These are phyloP conservation scores for Eucommia ulmoides DNA, from an alignment of 257 asterid species.

Conservation along the genomic window DNA sequence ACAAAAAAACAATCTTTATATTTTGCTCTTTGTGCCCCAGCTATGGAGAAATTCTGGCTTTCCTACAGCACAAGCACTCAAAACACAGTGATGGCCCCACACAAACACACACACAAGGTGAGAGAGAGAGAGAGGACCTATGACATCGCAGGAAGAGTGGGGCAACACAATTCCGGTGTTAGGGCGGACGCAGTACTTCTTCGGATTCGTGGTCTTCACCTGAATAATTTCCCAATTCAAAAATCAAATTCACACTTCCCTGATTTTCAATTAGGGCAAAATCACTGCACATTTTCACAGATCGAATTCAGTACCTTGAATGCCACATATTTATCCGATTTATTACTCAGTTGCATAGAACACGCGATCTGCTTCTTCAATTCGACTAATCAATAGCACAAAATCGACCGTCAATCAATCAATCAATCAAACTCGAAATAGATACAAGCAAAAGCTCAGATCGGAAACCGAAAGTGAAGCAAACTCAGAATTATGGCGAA, in stretches of 20 bases:
- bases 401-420: not conserved
- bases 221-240: conserved; percentile 15
- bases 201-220: conserved; percentile 99
- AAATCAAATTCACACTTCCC: conserved; percentile 5
- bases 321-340: conserved; percentile 53
- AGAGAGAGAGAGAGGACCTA: conserved; percentile 35
- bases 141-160: conserved; percentile 61
- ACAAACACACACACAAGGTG: not conserved
- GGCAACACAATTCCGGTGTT: conserved; percentile 92
- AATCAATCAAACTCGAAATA: conserved; percentile 1
- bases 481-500: not conserved
- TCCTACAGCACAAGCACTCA: too few relatives aligned
- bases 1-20: too few relatives aligned
- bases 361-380: conserved; percentile 80
- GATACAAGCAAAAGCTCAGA: conserved; percentile 12
- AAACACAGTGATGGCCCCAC: not conserved
- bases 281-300: not conserved
- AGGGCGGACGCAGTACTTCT: conserved; percentile 95
- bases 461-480: conserved; percentile 12
- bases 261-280: conserved; percentile 3
- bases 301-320: conserved; percentile 41
- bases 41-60: too few relatives aligned
- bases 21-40: too few relatives aligned
- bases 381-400: conserved; percentile 39
- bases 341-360: conserved; percentile 51